A percentile compares a stretch with the other conserved stretches of the same genome.
These are phyloP conservation scores for Vanderwaltozyma yarrowii DNA, from an alignment of 805 yeast genomes.

Conservation along the genomic window DNA sequence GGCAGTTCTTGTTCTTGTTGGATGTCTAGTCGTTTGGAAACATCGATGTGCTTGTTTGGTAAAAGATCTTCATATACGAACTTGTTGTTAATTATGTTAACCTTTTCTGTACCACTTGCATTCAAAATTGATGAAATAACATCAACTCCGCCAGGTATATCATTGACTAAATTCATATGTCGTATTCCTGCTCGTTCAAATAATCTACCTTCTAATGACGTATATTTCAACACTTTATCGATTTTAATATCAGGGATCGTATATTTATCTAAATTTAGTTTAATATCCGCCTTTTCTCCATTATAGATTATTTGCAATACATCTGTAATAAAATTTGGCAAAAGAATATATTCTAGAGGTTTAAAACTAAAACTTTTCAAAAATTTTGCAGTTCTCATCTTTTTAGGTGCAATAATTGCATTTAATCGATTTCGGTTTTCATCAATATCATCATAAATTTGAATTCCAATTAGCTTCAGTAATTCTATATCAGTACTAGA, in stretches of 20 bases:
- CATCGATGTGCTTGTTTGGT: conserved; percentile 3
- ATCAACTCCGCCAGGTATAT: conserved; percentile 22
- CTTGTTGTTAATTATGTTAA: conserved; percentile 13
- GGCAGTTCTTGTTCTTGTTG: neutral
- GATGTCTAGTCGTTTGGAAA: conserved; percentile 3
- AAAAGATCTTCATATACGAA: conserved; percentile 12
- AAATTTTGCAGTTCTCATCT: conserved; percentile 83
- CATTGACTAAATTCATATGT: conserved; percentile 16
- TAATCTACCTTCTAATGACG: conserved; percentile 13
- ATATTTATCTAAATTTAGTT: conserved; percentile 23
- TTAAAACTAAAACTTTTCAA: conserved; percentile 54
- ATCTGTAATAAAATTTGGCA: conserved; percentile 44
- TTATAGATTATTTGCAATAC: conserved; percentile 29
- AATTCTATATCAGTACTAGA: conserved; percentile 33
- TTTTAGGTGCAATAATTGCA: conserved; percentile 64
- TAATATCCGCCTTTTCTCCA: conserved; percentile 9
- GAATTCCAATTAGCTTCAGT: conserved; percentile 47
- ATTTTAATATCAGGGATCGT: conserved; percentile 26
- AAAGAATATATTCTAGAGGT: conserved; percentile 38
- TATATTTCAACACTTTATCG: conserved; percentile 8
- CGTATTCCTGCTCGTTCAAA: conserved; percentile 19
- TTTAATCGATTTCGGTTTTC: conserved; percentile 28
- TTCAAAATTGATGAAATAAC: conserved; percentile 18
- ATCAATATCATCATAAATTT: conserved; percentile 31
- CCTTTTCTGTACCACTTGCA: conserved; percentile 19